Evolutionary conservation across 768 basidiomycete genomes (phyloP), one percentile per base, ranked within the genome.

Genomic region (Pholiota molesta): DNA sequence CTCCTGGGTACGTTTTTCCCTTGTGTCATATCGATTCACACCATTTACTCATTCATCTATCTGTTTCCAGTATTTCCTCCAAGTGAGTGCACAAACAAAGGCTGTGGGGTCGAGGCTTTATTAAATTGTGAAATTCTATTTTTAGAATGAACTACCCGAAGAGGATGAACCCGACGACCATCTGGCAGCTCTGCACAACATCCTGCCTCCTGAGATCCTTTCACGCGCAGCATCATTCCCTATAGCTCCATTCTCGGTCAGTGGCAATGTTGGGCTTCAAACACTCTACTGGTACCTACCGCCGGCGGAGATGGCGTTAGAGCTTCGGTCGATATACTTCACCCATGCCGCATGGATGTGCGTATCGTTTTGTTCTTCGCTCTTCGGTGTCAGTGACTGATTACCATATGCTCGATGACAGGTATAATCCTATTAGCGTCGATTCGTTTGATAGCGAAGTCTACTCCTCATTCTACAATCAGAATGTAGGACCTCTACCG

Each of bases 281-380:
- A 81, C 77, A 51, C 79, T 92, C 17, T 83, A 82, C 64, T 89
- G 86, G 86, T 89, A 91, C 71, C 83, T 92, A 17, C 91, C 91
- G 3, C 75, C 83, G 13, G 73, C 81, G 2, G 80, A 84, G 33
- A 83, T 81, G 60, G 89, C 91, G 4, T 76, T 81, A n/a, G 82
- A 85, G 57, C 74, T 92, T 40, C 82, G 83, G 26, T 80, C 81
- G 19, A 81, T 83, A 19, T 91, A 87, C 71, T 89, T 80, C 72
- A 80, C 80, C 28, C 81, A 86, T 68, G 90, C 86, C 31, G 83
- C 86, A 57, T 90, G 88, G 88, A 89, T 90, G 88, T 89, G 73
- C 37, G 42, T 59, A 28, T 19, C 28, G 31, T 40, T 56, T 67
- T 55, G 68, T 62, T 60, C 56, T 49, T 33, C 53, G 39, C 51